phyloP scores from a whole-genome alignment of 1,284 basidiomycete genomes.

The Spongiforma sp. region DNA sequence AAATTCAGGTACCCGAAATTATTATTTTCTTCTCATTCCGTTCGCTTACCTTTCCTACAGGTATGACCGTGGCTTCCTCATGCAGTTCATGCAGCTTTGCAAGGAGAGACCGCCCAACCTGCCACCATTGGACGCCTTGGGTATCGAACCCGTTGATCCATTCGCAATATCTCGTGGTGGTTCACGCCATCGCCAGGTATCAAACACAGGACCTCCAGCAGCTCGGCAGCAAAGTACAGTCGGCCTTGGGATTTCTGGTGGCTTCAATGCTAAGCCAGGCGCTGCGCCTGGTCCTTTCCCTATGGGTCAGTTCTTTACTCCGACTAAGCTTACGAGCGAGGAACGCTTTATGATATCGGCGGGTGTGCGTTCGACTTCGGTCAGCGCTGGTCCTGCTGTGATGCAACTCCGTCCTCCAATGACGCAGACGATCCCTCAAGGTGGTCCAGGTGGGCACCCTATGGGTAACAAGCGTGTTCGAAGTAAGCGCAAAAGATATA shows the following conservation, averaged over 20 bases:
- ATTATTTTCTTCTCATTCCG: neutral
- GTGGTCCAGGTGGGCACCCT: conserved; percentile 56
- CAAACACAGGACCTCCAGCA: conserved; percentile 46
- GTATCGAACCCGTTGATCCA: conserved; percentile 79
- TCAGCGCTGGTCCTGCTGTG: conserved; percentile 45
- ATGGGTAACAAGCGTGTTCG: conserved; percentile 66
- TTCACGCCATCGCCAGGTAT: conserved; percentile 58
- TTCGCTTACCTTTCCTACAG: conserved; percentile 47
- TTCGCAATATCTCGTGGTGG: conserved; percentile 62
- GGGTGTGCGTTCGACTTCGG: conserved; percentile 51
- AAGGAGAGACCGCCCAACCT: conserved; percentile 93
- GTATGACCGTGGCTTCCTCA: conserved; percentile 96
- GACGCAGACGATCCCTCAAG: conserved; percentile 79
- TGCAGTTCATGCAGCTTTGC: conserved; percentile 97
- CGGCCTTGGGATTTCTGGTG: conserved; percentile 56
- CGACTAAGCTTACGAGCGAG: conserved; percentile 69
- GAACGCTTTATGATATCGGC: conserved; percentile 68
- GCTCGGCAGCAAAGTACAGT: conserved; percentile 58
- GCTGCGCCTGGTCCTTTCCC: conserved; percentile 48
- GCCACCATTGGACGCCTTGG: conserved; percentile 90
- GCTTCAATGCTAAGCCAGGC: conserved; percentile 47
- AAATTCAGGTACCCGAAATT: conserved; percentile 78
- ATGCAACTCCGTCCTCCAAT: conserved; percentile 62
- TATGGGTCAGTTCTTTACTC: conserved; percentile 80
- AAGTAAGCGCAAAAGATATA: conserved; percentile 76